phyloP scores from a whole-genome alignment of 1,139 yeast species.

The Entelexis sorbosivorans region DNA sequence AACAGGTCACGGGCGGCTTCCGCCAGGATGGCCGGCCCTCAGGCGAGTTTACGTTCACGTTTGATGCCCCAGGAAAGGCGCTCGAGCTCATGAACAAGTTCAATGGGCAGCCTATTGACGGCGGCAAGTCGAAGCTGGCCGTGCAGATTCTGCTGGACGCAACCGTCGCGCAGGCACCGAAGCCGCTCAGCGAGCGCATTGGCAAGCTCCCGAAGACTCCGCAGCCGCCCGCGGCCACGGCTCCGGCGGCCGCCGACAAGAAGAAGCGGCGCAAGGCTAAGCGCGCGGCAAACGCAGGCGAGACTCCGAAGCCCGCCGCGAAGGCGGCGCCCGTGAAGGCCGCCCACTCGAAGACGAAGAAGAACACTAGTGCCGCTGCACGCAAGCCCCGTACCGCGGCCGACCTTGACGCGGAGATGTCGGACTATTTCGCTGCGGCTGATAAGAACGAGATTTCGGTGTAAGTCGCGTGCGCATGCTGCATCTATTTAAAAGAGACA shows the following conservation, averaged over 20 bases:
- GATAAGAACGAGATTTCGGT: conserved; percentile 23
- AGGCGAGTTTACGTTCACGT: conserved; percentile 81
- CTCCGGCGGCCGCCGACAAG: conserved; percentile 4
- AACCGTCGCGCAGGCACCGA: conserved; percentile 31
- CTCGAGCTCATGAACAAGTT: conserved; percentile 66
- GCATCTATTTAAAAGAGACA: background rate
- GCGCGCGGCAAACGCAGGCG: conserved; percentile 23
- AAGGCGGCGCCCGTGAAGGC: conserved; percentile 22
- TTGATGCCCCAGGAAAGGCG: conserved; percentile 60
- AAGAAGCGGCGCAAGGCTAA: conserved; percentile 15
- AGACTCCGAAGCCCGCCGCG: conserved; percentile 23
- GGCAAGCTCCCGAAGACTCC: conserved; percentile 13
- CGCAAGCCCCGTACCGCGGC: conserved; percentile 51
- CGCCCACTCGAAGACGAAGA: conserved; percentile 31
- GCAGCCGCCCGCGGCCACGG: conserved; percentile 26
- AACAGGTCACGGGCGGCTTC: conserved; percentile 59
- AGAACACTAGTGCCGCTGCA: background rate
- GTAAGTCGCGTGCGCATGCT: background rate
- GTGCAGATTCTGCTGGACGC: conserved; percentile 85
- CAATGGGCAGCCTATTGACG: conserved; percentile 89
- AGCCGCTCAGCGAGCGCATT: conserved; percentile 65
- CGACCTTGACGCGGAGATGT: conserved; percentile 91
- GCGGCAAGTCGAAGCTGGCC: conserved; percentile 66
- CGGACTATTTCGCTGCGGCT: conserved; percentile 50
- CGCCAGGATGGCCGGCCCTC: conserved; percentile 83